Evolutionary conservation across 2,329 filamentous ascomycete genomes (phyloP), one percentile per base, ranked within the genome.

Genomic region (Ustulina deusta): DNA sequence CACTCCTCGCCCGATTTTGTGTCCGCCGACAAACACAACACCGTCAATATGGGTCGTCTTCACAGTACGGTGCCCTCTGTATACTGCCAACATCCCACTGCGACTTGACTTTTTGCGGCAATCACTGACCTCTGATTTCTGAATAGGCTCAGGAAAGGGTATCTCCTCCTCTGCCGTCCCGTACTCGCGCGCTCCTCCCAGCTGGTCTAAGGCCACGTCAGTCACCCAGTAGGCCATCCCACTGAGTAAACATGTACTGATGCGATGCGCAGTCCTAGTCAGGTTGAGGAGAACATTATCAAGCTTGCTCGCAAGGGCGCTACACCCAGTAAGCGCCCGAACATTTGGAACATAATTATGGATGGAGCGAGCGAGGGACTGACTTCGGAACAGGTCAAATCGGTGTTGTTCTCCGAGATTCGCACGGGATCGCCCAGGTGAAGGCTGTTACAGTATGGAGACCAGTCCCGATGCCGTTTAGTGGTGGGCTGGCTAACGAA

Each of bases 251-350:
- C 9, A n/a, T 49, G 57, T 49, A 38, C 59, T 69, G 34, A 69
- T 20, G 27, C 40, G 5, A 40, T 51, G 5, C 25, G 34, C 48
- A 69, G 68, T 78, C 94, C 96, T 81, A 94, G 97, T 80, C 93
- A 97, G 87, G 94, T 99, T 83, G 93, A 97, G 79, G 96, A 99
- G 83, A 94, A 98, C 88, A 99, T 99, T 87, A 94, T 92, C 87
- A 97, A 97, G 89, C 92, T 98, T 83, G 96, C 96, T 82, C 94
- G 93, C 88, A 98, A 98, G 92, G 96, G 97, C 87, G 93, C 93
- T 78, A 97, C 95, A 17, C 69, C 69, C 36, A 71, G 69, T 64
- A 69, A 66, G 66, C 60, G 55, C 60, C 17, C 25, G 40, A n/a
- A 34, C 9, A 36, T 13, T 6, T 22, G 20, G 48, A 38, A 38